phyloP scores from a whole-genome alignment of 2,329 filamentous ascomycete genomes.

The Penicillium vulpinum region DNA sequence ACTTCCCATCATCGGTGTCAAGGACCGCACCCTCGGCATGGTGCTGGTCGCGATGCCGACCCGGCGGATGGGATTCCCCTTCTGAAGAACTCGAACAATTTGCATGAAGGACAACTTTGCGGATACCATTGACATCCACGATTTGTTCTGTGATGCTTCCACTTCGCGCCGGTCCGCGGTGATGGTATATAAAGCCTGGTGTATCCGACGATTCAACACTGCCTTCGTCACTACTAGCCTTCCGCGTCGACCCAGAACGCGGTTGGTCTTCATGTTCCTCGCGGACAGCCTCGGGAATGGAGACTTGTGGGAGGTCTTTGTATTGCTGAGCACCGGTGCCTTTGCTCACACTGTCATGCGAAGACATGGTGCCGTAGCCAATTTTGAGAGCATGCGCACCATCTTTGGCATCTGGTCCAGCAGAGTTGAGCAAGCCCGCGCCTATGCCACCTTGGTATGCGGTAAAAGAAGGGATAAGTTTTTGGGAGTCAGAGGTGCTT shows the following conservation, averaged over 20 bases:
- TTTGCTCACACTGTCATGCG: constrained; percentile 29
- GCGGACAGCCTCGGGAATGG: constrained; percentile 34
- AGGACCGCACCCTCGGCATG: background rate
- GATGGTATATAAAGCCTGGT: constrained; percentile 33
- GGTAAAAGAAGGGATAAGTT: constrained; percentile 27
- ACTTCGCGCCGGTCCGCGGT: constrained; percentile 60
- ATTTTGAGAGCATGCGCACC: constrained; percentile 62
- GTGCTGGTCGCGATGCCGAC: constrained; percentile 11
- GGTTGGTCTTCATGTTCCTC: constrained; percentile 33
- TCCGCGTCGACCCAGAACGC: constrained; percentile 13
- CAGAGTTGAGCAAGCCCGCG: constrained; percentile 54
- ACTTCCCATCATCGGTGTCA: background rate
- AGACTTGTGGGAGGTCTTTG: constrained; percentile 28
- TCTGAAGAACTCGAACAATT: constrained; percentile 58
- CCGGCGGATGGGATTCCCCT: constrained; percentile 20
- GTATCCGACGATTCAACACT: constrained; percentile 28
- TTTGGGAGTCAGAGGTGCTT: constrained; percentile 42
- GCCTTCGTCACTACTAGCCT: constrained; percentile 24
- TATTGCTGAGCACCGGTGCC: constrained; percentile 22
- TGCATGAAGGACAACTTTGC: constrained; percentile 73
- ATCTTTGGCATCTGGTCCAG: constrained; percentile 62
- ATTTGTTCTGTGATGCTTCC: constrained; percentile 78
- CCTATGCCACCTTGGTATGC: constrained; percentile 55
- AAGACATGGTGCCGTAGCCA: constrained; percentile 53
- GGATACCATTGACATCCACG: constrained; percentile 71